Conservation (phyloP, 2,329 filamentous ascomycete species). For the Triangularia setosa region DNA sequence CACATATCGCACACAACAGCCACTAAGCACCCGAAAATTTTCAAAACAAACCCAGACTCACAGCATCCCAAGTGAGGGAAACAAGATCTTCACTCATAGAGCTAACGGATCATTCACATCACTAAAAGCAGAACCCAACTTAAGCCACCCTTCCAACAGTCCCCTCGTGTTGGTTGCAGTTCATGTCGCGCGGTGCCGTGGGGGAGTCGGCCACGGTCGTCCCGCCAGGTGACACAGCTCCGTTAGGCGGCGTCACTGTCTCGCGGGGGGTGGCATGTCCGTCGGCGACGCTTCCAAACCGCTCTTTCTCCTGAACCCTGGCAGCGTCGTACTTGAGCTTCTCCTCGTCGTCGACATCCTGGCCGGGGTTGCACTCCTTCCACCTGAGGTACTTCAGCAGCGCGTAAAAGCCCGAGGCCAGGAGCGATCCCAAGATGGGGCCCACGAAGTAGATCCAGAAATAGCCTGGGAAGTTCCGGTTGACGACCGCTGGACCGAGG, state of each 20-base stretch:
- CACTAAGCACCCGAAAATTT: neutral
- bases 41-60: no score
- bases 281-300: neutral
- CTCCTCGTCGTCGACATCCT: constrained; percentile 20
- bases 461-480: constrained; percentile 33
- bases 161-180: neutral
- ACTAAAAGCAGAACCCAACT: neutral
- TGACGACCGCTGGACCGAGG: constrained; percentile 41
- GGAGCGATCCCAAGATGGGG: constrained; percentile 38
- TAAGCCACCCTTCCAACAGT: neutral
- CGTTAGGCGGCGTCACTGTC: neutral
- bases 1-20: neutral
- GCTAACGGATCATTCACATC: neutral
- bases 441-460: constrained; percentile 47
- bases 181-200: neutral
- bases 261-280: neutral
- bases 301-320: neutral
- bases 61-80: neutral
- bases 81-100: neutral
- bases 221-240: neutral
- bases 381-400: constrained; percentile 23
- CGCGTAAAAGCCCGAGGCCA: constrained; percentile 34
- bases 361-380: constrained; percentile 25
- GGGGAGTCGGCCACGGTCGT: neutral
- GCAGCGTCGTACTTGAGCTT: constrained; percentile 3